Conservation (phyloP, 331 rosid species). For the Malus hybrid region DNA sequence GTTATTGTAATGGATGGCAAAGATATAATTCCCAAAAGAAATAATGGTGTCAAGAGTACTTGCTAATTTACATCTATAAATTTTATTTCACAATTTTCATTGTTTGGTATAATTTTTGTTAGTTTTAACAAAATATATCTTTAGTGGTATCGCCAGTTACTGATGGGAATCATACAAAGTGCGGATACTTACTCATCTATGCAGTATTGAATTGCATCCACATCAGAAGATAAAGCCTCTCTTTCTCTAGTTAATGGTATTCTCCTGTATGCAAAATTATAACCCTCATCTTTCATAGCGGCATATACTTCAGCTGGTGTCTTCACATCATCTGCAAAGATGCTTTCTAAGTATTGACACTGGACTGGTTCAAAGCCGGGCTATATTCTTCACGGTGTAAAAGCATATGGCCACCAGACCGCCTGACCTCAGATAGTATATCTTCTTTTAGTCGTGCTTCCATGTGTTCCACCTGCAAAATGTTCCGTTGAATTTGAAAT, state of each 20-base stretch:
- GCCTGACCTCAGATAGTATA: conserved; percentile 59
- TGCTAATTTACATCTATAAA: background rate
- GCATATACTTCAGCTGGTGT: conserved; percentile 80
- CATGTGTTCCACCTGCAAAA: conserved; percentile 80
- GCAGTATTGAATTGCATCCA: conserved; percentile 69
- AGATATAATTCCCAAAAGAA: background rate
- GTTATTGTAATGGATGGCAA: background rate
- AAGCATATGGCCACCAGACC: conserved; percentile 70
- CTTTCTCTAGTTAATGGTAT: conserved; percentile 72
- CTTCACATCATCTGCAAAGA: conserved; percentile 63
- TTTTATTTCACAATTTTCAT: background rate
- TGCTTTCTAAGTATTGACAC: conserved; percentile 65
- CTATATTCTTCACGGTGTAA: conserved; percentile 74
- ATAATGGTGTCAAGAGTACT: background rate
- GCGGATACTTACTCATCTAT: conserved; percentile 50
- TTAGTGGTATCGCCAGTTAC: background rate
- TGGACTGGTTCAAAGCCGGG: conserved; percentile 54
- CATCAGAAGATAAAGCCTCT: conserved; percentile 63
- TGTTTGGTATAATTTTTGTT: background rate
- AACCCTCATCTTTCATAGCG: conserved; percentile 48
- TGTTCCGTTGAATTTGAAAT: conserved; percentile 12
- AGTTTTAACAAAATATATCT: background rate
- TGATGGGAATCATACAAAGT: background rate
- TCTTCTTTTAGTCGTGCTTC: conserved; percentile 73
- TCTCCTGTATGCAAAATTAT: conserved; percentile 52